phyloP scores from a whole-genome alignment of 2,329 filamentous ascomycete genomes.

The Fusarium globosum region DNA sequence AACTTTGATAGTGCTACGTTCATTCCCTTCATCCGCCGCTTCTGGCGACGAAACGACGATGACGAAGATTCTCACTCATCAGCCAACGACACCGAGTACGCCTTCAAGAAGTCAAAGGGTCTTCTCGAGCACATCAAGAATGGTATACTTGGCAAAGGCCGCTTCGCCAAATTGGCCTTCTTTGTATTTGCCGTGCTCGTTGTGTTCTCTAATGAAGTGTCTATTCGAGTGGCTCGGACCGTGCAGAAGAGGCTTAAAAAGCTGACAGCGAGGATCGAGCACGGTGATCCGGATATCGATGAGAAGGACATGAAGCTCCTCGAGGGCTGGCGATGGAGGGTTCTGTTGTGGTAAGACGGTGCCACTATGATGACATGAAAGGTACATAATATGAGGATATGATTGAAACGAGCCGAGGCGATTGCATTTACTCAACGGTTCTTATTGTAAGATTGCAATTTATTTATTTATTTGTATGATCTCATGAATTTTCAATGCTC shows the following conservation, averaged over 20 bases:
- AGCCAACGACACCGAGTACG: conserved; percentile 67
- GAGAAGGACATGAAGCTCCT: conserved; percentile 63
- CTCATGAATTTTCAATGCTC: neutral
- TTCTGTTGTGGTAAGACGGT: conserved; percentile 57
- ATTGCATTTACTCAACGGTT: conserved; percentile 31
- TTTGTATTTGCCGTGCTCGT: conserved; percentile 68
- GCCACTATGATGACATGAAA: conserved; percentile 4
- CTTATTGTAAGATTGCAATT: conserved; percentile 4
- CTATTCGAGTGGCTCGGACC: conserved; percentile 64
- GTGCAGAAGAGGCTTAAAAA: conserved; percentile 62
- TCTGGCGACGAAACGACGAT: conserved; percentile 60
- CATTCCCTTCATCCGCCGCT: conserved; percentile 62
- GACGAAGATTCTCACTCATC: conserved; percentile 52
- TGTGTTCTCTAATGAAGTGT: conserved; percentile 69
- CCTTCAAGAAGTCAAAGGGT: conserved; percentile 62
- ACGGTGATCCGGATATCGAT: conserved; percentile 57
- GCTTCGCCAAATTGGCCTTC: conserved; percentile 62
- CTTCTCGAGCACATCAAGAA: conserved; percentile 62
- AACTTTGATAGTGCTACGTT: conserved; percentile 57
- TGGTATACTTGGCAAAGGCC: conserved; percentile 56
- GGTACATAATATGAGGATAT: conserved; percentile 46
- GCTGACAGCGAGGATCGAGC: conserved; percentile 60
- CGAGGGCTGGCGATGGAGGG: conserved; percentile 67
- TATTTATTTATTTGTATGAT: conserved; percentile 14
- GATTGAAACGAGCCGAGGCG: conserved; percentile 45